Evolutionary conservation across 179 eudicot genomes (phyloP).

Genomic region (Beta macrorhiza): DNA sequence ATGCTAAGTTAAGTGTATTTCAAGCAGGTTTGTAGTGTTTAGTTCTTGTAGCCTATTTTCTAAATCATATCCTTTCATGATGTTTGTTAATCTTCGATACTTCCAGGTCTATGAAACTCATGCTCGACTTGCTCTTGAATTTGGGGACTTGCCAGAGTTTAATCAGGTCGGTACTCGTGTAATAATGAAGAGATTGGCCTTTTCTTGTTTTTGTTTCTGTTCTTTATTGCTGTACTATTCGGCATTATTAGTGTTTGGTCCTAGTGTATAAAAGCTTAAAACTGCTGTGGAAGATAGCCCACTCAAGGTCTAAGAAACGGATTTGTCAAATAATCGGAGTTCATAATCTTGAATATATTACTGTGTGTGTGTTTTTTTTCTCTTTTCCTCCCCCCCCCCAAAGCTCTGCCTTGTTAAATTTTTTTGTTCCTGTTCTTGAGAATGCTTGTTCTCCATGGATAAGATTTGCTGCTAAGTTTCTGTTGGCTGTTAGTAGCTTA

Average conservation of each 20-base stretch:
- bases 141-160: constrained; percentile 88
- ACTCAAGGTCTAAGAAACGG: background rate
- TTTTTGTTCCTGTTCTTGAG: background rate
- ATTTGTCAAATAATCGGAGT: background rate
- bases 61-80: constrained; percentile 9
- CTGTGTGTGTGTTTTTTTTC: background rate
- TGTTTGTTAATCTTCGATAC: constrained; percentile 1
- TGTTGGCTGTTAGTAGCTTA: background rate
- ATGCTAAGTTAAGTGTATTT: background rate
- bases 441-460: background rate
- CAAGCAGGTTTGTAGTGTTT: background rate
- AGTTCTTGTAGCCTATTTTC: background rate
- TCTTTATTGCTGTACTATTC: background rate
- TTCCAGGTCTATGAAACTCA: constrained; percentile 93
- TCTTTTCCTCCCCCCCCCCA: background rate
- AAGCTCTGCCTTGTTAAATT: background rate
- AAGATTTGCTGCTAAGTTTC: background rate
- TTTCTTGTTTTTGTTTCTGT: background rate
- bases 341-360: background rate
- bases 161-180: constrained; percentile 62
- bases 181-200: background rate
- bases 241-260: background rate
- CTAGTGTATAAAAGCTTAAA: background rate
- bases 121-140: constrained; percentile 91
- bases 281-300: background rate